Conservation (phyloP, 177 flowering plant genomes). For the Vitis hybrid region DNA sequence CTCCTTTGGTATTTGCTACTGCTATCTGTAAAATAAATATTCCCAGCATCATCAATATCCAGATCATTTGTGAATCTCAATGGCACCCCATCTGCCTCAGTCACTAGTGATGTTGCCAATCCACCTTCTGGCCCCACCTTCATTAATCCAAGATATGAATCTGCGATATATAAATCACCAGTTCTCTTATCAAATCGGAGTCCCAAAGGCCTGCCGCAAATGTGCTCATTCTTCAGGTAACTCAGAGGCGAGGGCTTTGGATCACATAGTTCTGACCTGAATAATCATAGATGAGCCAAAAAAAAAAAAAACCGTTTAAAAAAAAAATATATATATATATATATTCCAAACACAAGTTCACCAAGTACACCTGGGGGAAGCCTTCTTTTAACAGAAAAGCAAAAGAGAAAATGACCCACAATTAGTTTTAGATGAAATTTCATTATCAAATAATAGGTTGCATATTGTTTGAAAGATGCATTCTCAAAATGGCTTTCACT, state of each 20-base stretch:
- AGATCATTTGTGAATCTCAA: constrained; percentile 79
- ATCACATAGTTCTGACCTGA: constrained; percentile 68
- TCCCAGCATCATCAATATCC: constrained; percentile 82
- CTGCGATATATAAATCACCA: constrained; percentile 85
- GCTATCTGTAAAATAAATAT: constrained; percentile 87
- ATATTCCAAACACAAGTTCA: not conserved
- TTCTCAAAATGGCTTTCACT: too few species aligned
- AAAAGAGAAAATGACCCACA: too few species aligned
- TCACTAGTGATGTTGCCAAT: constrained; percentile 57
- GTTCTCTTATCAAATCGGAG: constrained; percentile 77
- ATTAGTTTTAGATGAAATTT: too few species aligned
- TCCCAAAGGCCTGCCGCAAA: constrained; percentile 93
- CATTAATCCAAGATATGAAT: constrained; percentile 84
- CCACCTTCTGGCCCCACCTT: constrained; percentile 94
- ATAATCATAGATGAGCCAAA: constrained; percentile 3
- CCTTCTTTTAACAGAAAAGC: too few species aligned
- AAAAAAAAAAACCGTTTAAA: not conserved
- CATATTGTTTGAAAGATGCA: too few species aligned
- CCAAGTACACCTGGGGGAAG: not conserved
- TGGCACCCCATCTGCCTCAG: constrained; percentile 80
- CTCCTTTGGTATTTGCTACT: constrained; percentile 71
- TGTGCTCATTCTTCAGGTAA: constrained; percentile 71
- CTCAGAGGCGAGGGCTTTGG: constrained; percentile 57
- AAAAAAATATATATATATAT: not conserved
- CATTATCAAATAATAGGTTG: too few species aligned